Percentiles rank a stretch among this genome's conserved stretches.
These are phyloP conservation scores for Tricholoma furcatifolium DNA, from an alignment of 768 basidiomycete genomes.

Conservation along the genomic window DNA sequence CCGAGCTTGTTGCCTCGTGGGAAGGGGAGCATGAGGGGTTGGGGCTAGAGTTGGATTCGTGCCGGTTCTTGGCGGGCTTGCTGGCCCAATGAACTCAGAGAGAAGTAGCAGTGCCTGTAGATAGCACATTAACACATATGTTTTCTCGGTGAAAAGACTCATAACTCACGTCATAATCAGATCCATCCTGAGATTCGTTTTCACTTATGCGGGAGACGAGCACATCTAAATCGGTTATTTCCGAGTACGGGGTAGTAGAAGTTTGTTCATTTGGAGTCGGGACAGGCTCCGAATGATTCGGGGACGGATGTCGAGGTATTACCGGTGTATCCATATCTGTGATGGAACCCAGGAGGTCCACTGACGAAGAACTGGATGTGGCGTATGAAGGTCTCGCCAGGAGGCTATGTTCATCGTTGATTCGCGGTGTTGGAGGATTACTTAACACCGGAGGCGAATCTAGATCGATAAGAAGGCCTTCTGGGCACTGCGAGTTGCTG, in stretches of 20 bases:
- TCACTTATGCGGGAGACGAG: constrained; percentile 53
- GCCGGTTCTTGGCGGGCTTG: constrained; percentile 18
- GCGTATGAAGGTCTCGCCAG: constrained; percentile 3
- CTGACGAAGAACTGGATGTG: constrained; percentile 17
- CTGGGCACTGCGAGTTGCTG: constrained; percentile 31
- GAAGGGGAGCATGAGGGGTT: no score
- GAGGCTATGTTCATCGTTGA: neutral
- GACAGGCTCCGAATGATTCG: neutral
- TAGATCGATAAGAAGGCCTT: constrained; percentile 59
- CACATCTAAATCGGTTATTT: constrained; percentile 63
- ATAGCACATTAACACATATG: constrained; percentile 14
- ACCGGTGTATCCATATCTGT: constrained; percentile 7
- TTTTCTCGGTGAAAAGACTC: constrained; percentile 15
- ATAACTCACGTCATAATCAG: constrained; percentile 63
- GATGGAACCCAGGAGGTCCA: constrained; percentile 18
- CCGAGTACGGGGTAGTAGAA: constrained; percentile 22
- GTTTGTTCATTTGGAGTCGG: constrained; percentile 11
- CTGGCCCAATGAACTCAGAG: constrained; percentile 62
- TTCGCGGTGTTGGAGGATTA: neutral
- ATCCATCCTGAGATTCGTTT: constrained; percentile 42
- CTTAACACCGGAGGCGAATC: constrained; percentile 23
- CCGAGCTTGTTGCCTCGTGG: constrained; percentile 2
- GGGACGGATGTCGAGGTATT: neutral
- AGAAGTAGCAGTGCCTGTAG: constrained; percentile 57
- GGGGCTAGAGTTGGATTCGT: constrained; percentile 2